phyloP scores from a whole-genome alignment of 2,329 filamentous ascomycete species.

The Hypoxylon sp. region DNA sequence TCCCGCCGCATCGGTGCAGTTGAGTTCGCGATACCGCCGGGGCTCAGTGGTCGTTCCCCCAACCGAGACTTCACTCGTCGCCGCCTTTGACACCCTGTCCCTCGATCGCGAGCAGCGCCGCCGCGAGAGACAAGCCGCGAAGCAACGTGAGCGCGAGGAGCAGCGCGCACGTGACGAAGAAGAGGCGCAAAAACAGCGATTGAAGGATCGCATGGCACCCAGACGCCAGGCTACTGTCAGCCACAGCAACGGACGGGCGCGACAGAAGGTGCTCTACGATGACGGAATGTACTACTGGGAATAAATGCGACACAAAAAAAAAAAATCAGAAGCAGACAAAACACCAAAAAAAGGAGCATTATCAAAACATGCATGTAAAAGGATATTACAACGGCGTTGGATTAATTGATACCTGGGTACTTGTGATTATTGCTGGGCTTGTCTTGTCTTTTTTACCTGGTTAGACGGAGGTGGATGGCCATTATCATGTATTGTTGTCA shows the following conservation, averaged over 20 bases:
- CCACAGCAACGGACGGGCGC: constrained; percentile 50
- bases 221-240: constrained; percentile 55
- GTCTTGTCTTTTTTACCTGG: constrained; percentile 22
- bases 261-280: constrained; percentile 55
- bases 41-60: constrained; percentile 53
- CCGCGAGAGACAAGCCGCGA: constrained; percentile 50
- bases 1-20: constrained; percentile 37
- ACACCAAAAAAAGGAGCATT: constrained; percentile 15
- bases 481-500: constrained; percentile 29
- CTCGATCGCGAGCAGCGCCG: constrained; percentile 47
- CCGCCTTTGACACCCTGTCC: constrained; percentile 50
- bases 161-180: constrained; percentile 52
- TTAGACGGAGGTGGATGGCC: constrained; percentile 30
- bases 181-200: constrained; percentile 54
- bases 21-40: constrained; percentile 47
- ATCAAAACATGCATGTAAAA: constrained; percentile 29
- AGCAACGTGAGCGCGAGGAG: constrained; percentile 41
- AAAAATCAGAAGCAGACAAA: constrained; percentile 11
- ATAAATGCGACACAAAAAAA: constrained; percentile 45
- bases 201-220: constrained; percentile 58
- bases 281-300: constrained; percentile 58
- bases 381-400: constrained; percentile 30
- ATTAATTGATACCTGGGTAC: constrained; percentile 33
- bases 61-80: constrained; percentile 11
- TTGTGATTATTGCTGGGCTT: constrained; percentile 26